phyloP scores from a whole-genome alignment of 257 asterid species.

The Jasminum sambac region DNA sequence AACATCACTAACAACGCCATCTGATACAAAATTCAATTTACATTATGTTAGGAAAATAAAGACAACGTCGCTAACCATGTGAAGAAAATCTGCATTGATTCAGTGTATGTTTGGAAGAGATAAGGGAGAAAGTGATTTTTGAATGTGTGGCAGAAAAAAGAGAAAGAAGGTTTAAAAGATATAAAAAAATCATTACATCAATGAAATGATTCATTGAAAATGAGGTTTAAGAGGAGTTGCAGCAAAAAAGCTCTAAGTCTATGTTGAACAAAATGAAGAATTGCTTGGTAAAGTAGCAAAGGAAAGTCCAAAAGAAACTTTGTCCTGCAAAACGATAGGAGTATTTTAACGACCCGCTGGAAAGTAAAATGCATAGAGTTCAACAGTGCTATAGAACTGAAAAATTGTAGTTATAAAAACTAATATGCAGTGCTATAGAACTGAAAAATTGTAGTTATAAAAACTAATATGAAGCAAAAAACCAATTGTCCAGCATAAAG shows the following conservation, averaged over 20 bases:
- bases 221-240: too few relatives aligned
- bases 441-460: too few relatives aligned
- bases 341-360: background rate
- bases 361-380: background rate
- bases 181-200: too few relatives aligned
- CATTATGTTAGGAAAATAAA: slow-evolving; percentile 10
- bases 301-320: background rate
- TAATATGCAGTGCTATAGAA: too few relatives aligned
- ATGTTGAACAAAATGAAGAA: slow-evolving; percentile 1
- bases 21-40: slow-evolving; percentile 37
- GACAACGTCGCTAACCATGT: background rate
- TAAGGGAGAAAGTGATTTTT: too few relatives aligned
- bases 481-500: background rate
- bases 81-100: background rate
- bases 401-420: background rate
- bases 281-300: background rate
- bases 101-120: background rate
- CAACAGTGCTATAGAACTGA: background rate
- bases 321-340: slow-evolving; percentile 10
- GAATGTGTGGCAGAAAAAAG: too few relatives aligned
- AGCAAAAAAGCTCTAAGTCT: background rate
- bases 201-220: too few relatives aligned
- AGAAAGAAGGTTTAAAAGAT: too few relatives aligned
- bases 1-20: slow-evolving; percentile 67
- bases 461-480: background rate